phyloP scores from a whole-genome alignment of 495 filamentous ascomycete species.

The Tetracladium marchalianum region DNA sequence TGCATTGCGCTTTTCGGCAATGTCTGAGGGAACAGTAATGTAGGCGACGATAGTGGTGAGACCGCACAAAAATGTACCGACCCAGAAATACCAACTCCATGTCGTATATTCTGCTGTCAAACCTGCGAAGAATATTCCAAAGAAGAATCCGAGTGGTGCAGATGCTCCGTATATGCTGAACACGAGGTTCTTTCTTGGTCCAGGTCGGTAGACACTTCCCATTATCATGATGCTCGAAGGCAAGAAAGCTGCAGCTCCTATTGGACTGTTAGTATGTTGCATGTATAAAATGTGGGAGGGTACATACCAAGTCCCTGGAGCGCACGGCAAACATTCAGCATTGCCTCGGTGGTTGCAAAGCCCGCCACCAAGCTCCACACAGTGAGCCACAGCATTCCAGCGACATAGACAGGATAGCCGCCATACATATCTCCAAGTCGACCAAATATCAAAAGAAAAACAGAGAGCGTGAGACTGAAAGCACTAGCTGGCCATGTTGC shows the following conservation, averaged over 20 bases:
- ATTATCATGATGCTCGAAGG: conserved; percentile 72
- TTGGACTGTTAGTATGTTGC: too few species aligned
- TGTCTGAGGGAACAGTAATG: conserved; percentile 58
- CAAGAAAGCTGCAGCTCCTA: conserved; percentile 63
- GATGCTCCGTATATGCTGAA: conserved; percentile 74
- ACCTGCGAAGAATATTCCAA: conserved; percentile 72
- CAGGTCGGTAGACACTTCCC: conserved; percentile 71
- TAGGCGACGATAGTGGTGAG: conserved; percentile 44
- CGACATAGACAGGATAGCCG: conserved; percentile 59
- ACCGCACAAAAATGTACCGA: conserved; percentile 45
- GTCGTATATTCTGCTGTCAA: conserved; percentile 49
- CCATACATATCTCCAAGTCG: conserved; percentile 71
- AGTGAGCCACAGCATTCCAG: conserved; percentile 60
- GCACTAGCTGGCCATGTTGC: conserved; percentile 74
- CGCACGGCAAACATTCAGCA: conserved; percentile 69
- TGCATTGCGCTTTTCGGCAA: conserved; percentile 32
- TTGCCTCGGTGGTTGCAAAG: conserved; percentile 56
- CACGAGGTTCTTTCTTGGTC: conserved; percentile 76
- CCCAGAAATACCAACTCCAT: conserved; percentile 78
- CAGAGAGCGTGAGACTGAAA: conserved; percentile 62
- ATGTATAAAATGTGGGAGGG: too few species aligned
- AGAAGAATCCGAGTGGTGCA: conserved; percentile 70
- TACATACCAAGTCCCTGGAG: conserved; percentile 51
- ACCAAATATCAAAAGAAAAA: conserved; percentile 69
- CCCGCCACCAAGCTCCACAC: conserved; percentile 66